Evolutionary conservation across 805 yeast species (phyloP).

Genomic region (Debaryomyces prosopidis): DNA sequence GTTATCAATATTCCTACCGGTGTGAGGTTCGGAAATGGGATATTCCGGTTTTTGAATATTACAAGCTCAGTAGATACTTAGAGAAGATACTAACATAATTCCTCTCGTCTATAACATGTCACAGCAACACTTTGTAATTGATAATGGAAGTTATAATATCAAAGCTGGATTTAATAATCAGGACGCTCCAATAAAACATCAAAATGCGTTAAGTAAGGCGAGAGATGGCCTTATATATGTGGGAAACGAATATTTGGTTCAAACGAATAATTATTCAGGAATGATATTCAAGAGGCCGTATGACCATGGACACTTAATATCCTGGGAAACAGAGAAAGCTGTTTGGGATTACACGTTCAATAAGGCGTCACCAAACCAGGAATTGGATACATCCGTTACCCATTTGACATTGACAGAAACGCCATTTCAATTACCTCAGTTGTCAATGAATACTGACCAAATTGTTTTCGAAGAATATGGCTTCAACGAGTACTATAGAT

Average conservation of each 20-base stretch:
- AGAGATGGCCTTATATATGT: conserved; percentile 71
- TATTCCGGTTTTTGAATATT: too few species aligned
- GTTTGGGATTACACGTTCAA: conserved; percentile 84
- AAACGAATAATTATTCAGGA: conserved; percentile 72
- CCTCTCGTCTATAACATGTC: conserved; percentile 1
- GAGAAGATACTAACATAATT: too few species aligned
- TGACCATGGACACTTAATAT: conserved; percentile 83
- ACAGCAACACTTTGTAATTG: conserved; percentile 56
- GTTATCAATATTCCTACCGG: too few species aligned
- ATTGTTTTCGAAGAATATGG: conserved; percentile 93
- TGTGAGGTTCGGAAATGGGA: too few species aligned
- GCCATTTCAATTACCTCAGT: conserved; percentile 77
- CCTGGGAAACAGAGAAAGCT: conserved; percentile 88
- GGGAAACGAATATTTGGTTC: conserved; percentile 63
- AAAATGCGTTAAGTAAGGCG: conserved; percentile 73
- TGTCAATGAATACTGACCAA: conserved; percentile 85
- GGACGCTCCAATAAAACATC: conserved; percentile 48
- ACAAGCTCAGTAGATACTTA: too few species aligned
- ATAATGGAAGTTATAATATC: conserved; percentile 86
- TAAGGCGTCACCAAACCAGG: conserved; percentile 10
- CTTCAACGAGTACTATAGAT: conserved; percentile 66
- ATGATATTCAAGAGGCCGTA: conserved; percentile 76
- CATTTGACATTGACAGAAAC: conserved; percentile 76
- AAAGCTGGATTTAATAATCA: conserved; percentile 46
- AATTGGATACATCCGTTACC: conserved; percentile 24